Base-by-base conservation (phyloP, 2,329 filamentous ascomycete genomes). In the Ophiostoma ips region DNA sequence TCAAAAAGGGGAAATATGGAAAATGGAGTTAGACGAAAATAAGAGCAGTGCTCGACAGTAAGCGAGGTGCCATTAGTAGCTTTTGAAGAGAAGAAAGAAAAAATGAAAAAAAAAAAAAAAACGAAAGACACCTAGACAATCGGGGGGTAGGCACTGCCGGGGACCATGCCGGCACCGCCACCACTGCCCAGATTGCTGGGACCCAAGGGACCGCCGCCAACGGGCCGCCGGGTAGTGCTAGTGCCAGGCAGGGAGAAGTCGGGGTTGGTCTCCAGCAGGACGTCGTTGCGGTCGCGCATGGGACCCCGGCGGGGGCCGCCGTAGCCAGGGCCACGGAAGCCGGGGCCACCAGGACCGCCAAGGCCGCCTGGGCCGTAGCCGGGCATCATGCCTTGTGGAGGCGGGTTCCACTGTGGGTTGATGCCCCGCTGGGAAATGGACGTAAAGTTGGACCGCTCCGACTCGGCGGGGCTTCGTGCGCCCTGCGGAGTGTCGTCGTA, bases 391-490 rank as follows among this genome's bases (percentile, higher is more conserved):
- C 15, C 68, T 63, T 13, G 65, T 41, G 72, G 68, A 30, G 72
- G 69, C 2, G 76, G 78, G 55, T 84, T 78, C 89, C 90, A 95
- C 53, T 82, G 81, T 7, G 89, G 90, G 63, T 95, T 95, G 50
- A 95, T 70, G 1, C 85, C 84, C 33, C 90, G 77, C 65, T 95
- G 88, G 0, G 84, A 90, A 43, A 96, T 83, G 11, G 85, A 92
- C 1, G 90, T 95, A 66, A 95, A 95, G 58, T 84, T 85, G 43
- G 82, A 90, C 21, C 79, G 76, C 60, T 95, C 87, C 55, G 84
- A 90, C 58, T 81, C 77, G 30, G 81, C 78, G 31, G 85, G 88
- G 59, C 81, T 90, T 58, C 84, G 76, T 43, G 76, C 66, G 41
- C 75, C 74, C 50, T 61, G 56, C 55, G 64, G 51, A 60, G 63